Evolutionary conservation across 2,329 filamentous ascomycete genomes (phyloP), one percentile per base, ranked within the genome.

Genomic region (Fusarium ramigenum): DNA sequence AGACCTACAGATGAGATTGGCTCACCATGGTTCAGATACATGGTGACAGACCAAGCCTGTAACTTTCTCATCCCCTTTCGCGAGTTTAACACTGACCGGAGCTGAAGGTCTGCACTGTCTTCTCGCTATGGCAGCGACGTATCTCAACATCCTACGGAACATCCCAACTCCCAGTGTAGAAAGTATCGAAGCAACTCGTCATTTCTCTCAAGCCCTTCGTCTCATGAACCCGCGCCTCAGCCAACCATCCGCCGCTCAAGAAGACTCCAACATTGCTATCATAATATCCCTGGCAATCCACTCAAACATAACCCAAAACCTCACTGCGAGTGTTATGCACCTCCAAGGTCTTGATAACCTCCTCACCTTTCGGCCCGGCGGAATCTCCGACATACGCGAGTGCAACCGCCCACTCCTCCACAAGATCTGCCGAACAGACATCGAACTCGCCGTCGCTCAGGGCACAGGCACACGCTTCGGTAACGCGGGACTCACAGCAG

Each of bases 21-120:
- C 1, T 28, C 59, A 12, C 74, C 75, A 14, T 76, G 75, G 70
- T 73, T 74, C 34, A 64, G 39, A 9, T 73, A 64, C 42, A 76
- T 76, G 69, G 34, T 75, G 10, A 46, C 64, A 5, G 72, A 76
- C 19, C 62, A 66, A 50, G 74, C 75, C 9, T 76, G 74, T 75
- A 68, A 23, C 18, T 4, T 16, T 34, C 2, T 34, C 14, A 14
- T 34, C 8, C 15, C 5, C 12, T 9, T 5, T 39, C 10, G 6
- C 1, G 32, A 9, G 18, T 14, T 7, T 10, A 43, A 39, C 32
- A 61, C 39, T 30, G 11, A 59, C 16, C 6, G 5, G 3, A 15
- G 21, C 15, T 16, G 2, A 8, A 76, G 74, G 75, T 15, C 46
- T 76, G 15, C 74, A 76, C 44, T 76, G 72, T 40, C 59, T 76